Evolutionary conservation across 1,284 basidiomycete species (phyloP).

Genomic region (Somion occarium): DNA sequence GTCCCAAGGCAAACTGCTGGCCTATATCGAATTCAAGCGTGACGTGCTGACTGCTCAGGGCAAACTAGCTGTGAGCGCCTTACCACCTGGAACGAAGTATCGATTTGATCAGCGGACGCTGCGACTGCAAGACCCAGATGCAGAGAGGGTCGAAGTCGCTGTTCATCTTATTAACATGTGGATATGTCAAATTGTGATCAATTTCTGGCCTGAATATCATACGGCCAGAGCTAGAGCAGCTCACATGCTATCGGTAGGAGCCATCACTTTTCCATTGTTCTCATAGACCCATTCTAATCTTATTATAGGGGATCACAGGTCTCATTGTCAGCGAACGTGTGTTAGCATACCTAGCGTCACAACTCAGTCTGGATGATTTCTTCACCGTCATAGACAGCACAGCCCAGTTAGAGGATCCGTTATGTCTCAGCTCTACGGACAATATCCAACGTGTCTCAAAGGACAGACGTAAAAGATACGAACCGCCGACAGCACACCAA

Average conservation of each 20-base stretch:
- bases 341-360: conserved; percentile 2
- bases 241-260: conserved; percentile 24
- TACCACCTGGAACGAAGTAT: conserved; percentile 13
- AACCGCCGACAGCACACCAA: too few species aligned
- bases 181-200: conserved; percentile 24
- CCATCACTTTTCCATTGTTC: background rate
- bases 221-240: conserved; percentile 20
- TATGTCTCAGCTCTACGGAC: too few species aligned
- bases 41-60: conserved; percentile 13
- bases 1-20: conserved; percentile 10
- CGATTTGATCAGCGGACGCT: conserved; percentile 8
- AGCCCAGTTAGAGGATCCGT: too few species aligned
- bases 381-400: background rate
- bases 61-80: conserved; percentile 6
- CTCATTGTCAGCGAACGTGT: conserved; percentile 7
- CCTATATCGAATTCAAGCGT: conserved; percentile 10
- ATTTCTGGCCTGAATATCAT: conserved; percentile 20
- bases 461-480: too few species aligned
- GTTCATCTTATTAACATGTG: conserved; percentile 27
- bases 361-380: background rate
- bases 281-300: conserved; percentile 3
- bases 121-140: conserved; percentile 14
- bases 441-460: too few species aligned
- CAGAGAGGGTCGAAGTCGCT: conserved; percentile 22
- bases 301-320: conserved; percentile 5